These are phyloP conservation scores for Lonicera japonica DNA, from an alignment of 129 eudicot genomes.

Conservation along the genomic window DNA sequence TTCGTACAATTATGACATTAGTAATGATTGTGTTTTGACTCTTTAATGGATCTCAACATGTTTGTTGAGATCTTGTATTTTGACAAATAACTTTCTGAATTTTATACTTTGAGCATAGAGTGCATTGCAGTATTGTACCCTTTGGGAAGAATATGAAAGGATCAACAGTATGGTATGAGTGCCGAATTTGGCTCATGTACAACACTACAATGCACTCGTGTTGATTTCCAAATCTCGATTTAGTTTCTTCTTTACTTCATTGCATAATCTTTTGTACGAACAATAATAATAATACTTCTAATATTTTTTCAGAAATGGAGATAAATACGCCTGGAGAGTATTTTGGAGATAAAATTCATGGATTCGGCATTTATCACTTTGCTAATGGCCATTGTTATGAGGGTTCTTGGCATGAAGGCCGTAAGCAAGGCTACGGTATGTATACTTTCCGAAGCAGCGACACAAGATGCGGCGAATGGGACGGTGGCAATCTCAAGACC, in stretches of 20 bases:
- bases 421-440: conserved; percentile 82
- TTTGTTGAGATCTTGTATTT: too few species aligned
- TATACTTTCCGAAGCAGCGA: conserved; percentile 80
- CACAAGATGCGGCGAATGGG: conserved; percentile 78
- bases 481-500: conserved; percentile 48
- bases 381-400: conserved; percentile 80
- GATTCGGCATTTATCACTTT: conserved; percentile 85
- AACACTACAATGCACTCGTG: neutral
- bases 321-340: conserved; percentile 79
- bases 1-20: neutral
- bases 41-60: too few species aligned
- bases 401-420: conserved; percentile 96
- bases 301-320: conserved; percentile 61
- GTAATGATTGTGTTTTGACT: too few species aligned
- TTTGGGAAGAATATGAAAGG: too few species aligned
- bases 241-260: neutral
- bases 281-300: neutral
- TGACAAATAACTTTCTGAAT: too few species aligned
- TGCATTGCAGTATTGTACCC: too few species aligned
- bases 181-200: too few species aligned
- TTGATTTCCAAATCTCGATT: neutral
- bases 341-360: conserved; percentile 80
- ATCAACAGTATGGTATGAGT: too few species aligned
- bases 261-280: conserved; percentile 7
- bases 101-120: too few species aligned